Conservation (phyloP, 345 rosid genomes). For the Gossypium longicalyx region DNA sequence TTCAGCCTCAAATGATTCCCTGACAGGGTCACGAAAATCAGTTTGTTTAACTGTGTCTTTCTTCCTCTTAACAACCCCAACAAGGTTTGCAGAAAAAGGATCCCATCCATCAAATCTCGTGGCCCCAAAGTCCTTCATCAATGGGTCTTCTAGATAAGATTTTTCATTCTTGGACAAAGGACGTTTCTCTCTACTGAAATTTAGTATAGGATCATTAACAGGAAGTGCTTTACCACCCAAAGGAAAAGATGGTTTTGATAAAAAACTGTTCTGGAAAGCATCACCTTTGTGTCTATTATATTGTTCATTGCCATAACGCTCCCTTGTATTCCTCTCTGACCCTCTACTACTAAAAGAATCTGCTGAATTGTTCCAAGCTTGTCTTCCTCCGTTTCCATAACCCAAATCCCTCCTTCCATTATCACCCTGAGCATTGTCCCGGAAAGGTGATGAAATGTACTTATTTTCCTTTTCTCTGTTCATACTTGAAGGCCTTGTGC, state of each 20-base stretch:
- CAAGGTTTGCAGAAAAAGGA: constrained; percentile 61
- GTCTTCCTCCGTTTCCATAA: constrained; percentile 57
- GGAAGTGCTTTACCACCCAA: constrained; percentile 40
- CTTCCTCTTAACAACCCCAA: constrained; percentile 75
- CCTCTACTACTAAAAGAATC: constrained; percentile 48
- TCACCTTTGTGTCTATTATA: constrained; percentile 45
- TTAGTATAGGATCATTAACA: constrained; percentile 43
- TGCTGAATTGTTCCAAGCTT: constrained; percentile 45
- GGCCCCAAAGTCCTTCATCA: constrained; percentile 51
- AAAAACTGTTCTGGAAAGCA: constrained; percentile 31
- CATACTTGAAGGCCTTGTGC: constrained; percentile 41
- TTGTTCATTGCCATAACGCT: constrained; percentile 46
- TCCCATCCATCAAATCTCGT: constrained; percentile 64
- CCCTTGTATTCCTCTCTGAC: constrained; percentile 38
- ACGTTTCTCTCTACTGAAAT: constrained; percentile 61
- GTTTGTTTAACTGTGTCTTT: constrained; percentile 64
- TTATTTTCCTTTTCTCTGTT: constrained; percentile 61
- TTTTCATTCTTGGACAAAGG: constrained; percentile 58
- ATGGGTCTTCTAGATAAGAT: constrained; percentile 62
- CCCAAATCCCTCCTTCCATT: constrained; percentile 53
- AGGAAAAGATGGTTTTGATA: constrained; percentile 42
- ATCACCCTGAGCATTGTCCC: constrained; percentile 47
- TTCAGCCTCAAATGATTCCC: constrained; percentile 99
- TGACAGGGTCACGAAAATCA: constrained; percentile 86
- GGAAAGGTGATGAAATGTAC: constrained; percentile 34